Evolutionary conservation across 2,329 filamentous ascomycete species (phyloP).

Genomic region (Trichoderma aggressivum): DNA sequence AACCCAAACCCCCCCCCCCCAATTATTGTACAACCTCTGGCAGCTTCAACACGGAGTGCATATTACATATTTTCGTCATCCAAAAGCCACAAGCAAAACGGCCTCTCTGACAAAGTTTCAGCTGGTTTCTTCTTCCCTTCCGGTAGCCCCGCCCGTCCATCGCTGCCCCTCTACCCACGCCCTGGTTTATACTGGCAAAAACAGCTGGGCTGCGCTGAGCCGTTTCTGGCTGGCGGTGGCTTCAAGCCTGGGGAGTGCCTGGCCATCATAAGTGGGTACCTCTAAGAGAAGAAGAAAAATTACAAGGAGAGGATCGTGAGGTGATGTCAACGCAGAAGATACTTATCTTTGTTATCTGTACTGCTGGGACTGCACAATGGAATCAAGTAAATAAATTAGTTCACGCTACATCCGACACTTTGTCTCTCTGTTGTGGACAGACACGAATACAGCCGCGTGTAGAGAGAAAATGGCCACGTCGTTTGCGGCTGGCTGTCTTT

Average conservation of each 20-base stretch:
- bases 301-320: neutral
- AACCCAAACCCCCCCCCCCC: neutral
- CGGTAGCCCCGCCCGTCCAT: slow-evolving; percentile 6
- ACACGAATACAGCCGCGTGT: too few species aligned
- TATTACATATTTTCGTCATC: slow-evolving; percentile 15
- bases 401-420: neutral
- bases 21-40: neutral
- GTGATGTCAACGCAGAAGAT: neutral
- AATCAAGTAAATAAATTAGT: neutral
- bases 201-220: neutral
- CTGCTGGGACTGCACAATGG: neutral
- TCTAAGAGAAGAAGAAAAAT: neutral
- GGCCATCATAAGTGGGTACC: neutral
- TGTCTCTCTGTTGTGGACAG: neutral
- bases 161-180: neutral
- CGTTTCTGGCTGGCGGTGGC: neutral
- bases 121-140: neutral
- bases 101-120: neutral
- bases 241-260: neutral
- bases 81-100: neutral
- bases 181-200: neutral
- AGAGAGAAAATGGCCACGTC: neutral
- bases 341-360: neutral
- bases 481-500: neutral
- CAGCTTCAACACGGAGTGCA: too few species aligned